Evolutionary conservation across 345 rosid genomes (phyloP).

Genomic region (Microcos paniculata): DNA sequence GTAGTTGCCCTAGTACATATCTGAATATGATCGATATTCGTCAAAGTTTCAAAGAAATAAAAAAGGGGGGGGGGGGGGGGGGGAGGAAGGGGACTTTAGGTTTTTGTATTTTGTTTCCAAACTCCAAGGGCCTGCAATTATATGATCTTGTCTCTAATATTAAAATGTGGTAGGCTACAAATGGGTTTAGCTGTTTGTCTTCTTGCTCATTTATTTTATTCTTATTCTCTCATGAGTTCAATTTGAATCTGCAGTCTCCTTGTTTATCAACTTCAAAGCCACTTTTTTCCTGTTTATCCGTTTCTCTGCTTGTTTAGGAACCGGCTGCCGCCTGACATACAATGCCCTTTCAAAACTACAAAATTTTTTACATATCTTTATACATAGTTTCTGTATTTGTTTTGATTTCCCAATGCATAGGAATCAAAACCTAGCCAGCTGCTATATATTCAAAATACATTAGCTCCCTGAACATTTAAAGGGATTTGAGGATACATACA

Average conservation of each 20-base stretch:
- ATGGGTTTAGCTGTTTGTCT: conserved; percentile 31
- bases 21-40: neutral
- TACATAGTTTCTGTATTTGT: neutral
- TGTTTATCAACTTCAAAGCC: conserved; percentile 40
- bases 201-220: conserved; percentile 22
- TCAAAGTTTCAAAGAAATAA: neutral
- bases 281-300: conserved; percentile 37
- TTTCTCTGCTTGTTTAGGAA: conserved; percentile 30
- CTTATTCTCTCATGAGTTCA: neutral
- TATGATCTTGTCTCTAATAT: conserved; percentile 17
- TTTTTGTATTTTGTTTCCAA: conserved; percentile 4
- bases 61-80: neutral
- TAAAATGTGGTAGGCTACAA: conserved; percentile 12
- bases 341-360: conserved; percentile 12
- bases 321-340: conserved; percentile 10
- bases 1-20: neutral
- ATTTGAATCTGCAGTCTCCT: conserved; percentile 11
- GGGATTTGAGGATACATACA: neutral
- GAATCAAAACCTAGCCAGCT: conserved; percentile 11
- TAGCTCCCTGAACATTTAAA: neutral
- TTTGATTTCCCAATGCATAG: conserved; percentile 22
- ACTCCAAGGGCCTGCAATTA: conserved; percentile 19
- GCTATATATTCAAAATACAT: neutral
- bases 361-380: conserved; percentile 12
- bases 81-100: neutral